phyloP scores from a whole-genome alignment of 345 rosid genomes.

The Euphorbia peplus region DNA sequence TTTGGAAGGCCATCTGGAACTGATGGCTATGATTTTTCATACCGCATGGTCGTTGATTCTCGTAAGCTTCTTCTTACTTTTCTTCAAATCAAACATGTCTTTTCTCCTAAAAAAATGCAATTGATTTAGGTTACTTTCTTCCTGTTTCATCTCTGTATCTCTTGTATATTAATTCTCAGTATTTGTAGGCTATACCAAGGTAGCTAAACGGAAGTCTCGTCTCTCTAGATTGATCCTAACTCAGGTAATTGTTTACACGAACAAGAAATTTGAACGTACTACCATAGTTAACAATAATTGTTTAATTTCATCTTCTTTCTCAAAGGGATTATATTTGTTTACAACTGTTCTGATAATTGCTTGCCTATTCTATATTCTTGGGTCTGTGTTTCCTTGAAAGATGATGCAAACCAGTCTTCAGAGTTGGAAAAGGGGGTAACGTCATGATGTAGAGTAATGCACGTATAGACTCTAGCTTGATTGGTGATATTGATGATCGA shows the following conservation, averaged over 20 bases:
- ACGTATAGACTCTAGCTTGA: background rate
- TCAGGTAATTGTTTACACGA: constrained; percentile 35
- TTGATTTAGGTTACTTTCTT: background rate
- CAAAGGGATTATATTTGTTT: background rate
- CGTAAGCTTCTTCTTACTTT: constrained; percentile 42
- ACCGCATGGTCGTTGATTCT: constrained; percentile 86
- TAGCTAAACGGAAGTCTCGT: constrained; percentile 47
- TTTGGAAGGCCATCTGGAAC: constrained; percentile 63
- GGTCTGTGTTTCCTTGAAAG: background rate
- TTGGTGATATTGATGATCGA: background rate
- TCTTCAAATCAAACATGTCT: background rate
- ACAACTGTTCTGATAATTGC: background rate
- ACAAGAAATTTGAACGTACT: background rate
- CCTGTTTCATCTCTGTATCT: background rate
- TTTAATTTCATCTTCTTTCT: background rate
- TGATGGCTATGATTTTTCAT: constrained; percentile 84
- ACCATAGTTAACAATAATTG: background rate
- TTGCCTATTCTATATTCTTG: background rate
- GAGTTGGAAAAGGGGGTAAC: background rate
- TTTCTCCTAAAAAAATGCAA: background rate
- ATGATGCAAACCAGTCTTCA: background rate
- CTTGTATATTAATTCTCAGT: background rate
- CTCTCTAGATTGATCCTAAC: constrained; percentile 29
- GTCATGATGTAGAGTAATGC: background rate
- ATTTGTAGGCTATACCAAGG: constrained; percentile 47